Percentiles rank a stretch among this genome's conserved stretches.
Conservation (phyloP, 2,329 filamentous ascomycete genomes). For the Plenodomus biglobosus region DNA sequence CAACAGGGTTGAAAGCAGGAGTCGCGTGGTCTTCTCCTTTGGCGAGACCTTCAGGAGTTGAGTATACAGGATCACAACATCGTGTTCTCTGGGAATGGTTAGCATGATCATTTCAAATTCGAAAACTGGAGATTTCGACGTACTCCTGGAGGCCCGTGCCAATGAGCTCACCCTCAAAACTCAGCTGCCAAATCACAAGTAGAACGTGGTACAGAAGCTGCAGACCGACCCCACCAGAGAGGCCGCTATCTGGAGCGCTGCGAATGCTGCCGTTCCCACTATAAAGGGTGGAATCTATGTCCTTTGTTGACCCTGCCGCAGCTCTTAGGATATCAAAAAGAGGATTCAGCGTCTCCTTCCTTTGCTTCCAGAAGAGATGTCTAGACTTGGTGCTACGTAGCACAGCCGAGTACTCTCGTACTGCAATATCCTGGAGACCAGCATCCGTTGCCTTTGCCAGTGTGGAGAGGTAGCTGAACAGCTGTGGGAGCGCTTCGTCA, state of each 20-base stretch:
- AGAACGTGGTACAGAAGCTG: constrained; percentile 94
- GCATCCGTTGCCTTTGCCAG: constrained; percentile 84
- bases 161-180: constrained; percentile 73
- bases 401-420: constrained; percentile 85
- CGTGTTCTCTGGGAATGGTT: constrained; percentile 71
- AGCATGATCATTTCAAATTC: constrained; percentile 8
- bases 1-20: constrained; percentile 84
- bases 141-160: constrained; percentile 86
- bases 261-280: constrained; percentile 58
- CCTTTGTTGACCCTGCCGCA: constrained; percentile 72
- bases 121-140: constrained; percentile 33
- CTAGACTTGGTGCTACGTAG: constrained; percentile 74
- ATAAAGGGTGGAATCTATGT: constrained; percentile 63
- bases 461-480: constrained; percentile 83
- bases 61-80: constrained; percentile 89
- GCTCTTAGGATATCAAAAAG: constrained; percentile 76
- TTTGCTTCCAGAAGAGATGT: constrained; percentile 86
- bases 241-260: constrained; percentile 63
- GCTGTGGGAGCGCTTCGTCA: constrained; percentile 73
- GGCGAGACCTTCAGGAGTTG: constrained; percentile 88
- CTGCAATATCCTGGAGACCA: constrained; percentile 91
- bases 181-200: constrained; percentile 93
- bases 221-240: constrained; percentile 78
- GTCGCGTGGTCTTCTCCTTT: constrained; percentile 95
- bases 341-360: constrained; percentile 79